Evolutionary conservation across 352 stramenopile genomes (phyloP).

Genomic region (Poterioochromonas sp.): DNA sequence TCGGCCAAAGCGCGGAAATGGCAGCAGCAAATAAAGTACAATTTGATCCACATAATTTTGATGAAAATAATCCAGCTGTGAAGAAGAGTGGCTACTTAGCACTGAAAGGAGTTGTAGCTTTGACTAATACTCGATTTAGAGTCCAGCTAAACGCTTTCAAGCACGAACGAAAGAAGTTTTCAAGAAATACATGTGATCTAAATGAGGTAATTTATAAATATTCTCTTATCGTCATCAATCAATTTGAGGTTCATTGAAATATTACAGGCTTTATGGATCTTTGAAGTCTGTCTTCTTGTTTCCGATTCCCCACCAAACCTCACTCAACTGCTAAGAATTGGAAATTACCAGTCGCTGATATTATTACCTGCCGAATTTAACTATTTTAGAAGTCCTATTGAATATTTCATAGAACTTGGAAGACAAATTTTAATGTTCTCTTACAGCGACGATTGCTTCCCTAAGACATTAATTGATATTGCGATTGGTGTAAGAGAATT

Average conservation of each 20-base stretch:
- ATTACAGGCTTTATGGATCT: background rate
- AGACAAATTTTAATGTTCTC: background rate
- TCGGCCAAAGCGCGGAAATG: too few relatives aligned
- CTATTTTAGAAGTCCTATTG: background rate
- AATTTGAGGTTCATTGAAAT: background rate
- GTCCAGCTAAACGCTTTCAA: slow-evolving; percentile 5
- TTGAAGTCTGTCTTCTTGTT: background rate
- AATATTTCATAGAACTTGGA: background rate
- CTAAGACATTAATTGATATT: background rate
- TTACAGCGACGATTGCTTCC: background rate
- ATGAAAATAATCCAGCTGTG: background rate
- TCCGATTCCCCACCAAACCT: background rate
- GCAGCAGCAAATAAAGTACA: too few relatives aligned
- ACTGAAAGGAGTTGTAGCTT: background rate
- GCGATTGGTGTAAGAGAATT: too few relatives aligned
- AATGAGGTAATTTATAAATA: background rate
- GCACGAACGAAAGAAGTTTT: background rate
- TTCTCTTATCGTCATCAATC: too few relatives aligned
- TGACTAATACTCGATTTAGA: background rate
- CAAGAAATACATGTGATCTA: background rate
- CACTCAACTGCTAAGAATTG: background rate
- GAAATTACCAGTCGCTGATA: background rate
- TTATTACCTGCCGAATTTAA: background rate
- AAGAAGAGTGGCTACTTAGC: background rate
- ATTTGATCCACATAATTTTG: too few relatives aligned